A percentile compares a stretch with the other conserved stretches of the same genome.
Conservation (phyloP, 805 yeast species). For the Nadsonia fulvescens region DNA sequence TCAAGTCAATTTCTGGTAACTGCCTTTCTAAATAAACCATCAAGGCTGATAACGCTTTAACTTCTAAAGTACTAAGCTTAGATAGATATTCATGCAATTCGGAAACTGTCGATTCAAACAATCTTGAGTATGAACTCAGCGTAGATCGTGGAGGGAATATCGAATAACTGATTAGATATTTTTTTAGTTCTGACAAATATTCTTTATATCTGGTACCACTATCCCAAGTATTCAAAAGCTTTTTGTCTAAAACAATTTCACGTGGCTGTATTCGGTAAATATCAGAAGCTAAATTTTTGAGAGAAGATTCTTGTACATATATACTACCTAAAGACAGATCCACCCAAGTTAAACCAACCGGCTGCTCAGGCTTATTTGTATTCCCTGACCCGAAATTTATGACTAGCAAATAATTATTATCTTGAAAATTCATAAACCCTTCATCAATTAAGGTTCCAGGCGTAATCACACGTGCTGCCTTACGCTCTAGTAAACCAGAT, state of each 20-base stretch:
- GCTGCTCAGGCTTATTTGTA: conserved; percentile 23
- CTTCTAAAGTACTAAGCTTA: conserved; percentile 18
- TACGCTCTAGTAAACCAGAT: conserved; percentile 27
- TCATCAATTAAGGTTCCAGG: conserved; percentile 91
- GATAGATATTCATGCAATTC: background rate
- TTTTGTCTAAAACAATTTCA: conserved; percentile 40
- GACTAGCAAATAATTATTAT: conserved; percentile 53
- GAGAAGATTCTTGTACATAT: conserved; percentile 43
- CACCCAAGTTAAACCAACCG: conserved; percentile 70
- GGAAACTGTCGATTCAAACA: conserved; percentile 1
- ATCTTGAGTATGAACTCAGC: conserved; percentile 1
- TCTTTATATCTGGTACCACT: conserved; percentile 27
- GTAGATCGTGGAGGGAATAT: conserved; percentile 10
- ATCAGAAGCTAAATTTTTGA: conserved; percentile 47
- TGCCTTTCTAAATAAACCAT: conserved; percentile 56
- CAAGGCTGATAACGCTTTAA: conserved; percentile 42
- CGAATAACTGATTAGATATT: conserved; percentile 28
- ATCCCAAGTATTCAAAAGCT: conserved; percentile 14
- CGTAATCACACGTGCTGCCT: conserved; percentile 63
- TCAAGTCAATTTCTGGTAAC: conserved; percentile 47
- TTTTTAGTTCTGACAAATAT: conserved; percentile 42
- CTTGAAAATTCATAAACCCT: conserved; percentile 52
- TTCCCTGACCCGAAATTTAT: conserved; percentile 18
- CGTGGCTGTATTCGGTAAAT: conserved; percentile 64
- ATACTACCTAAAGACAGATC: conserved; percentile 76